phyloP scores from a whole-genome alignment of 352 stramenopile species.

The Globisporangium sylvaticum region DNA sequence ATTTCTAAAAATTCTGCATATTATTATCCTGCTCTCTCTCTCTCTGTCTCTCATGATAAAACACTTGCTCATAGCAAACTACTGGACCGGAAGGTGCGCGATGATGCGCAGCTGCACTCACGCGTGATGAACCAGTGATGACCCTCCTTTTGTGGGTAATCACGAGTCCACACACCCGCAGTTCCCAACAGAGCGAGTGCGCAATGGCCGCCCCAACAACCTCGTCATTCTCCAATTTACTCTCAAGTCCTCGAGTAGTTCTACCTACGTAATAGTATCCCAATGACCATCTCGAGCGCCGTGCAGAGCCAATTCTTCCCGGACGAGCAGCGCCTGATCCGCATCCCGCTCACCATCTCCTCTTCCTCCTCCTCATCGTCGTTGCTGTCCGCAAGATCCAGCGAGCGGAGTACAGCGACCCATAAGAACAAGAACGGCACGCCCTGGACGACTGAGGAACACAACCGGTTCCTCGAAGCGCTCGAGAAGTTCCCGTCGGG shows the following conservation, averaged over 20 bases:
- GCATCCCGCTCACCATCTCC: not conserved
- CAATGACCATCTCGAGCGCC: slow-evolving; percentile 7
- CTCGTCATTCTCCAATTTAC: not conserved
- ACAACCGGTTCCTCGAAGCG: slow-evolving; percentile 33
- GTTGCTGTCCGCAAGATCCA: not conserved
- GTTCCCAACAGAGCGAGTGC: not conserved
- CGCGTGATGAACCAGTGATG: not conserved
- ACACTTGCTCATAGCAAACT: not conserved
- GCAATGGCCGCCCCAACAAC: not conserved
- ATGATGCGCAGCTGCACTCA: not conserved
- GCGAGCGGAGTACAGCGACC: not conserved
- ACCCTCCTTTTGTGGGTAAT: not conserved
- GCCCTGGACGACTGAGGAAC: slow-evolving; percentile 34
- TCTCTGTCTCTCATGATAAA: too few species aligned
- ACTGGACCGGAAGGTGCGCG: not conserved
- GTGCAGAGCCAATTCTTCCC: slow-evolving; percentile 13
- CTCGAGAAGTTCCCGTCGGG: slow-evolving; percentile 27
- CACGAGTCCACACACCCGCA: not conserved
- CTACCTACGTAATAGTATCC: not conserved
- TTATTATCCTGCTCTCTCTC: too few species aligned
- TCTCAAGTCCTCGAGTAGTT: not conserved
- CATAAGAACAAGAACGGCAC: slow-evolving; percentile 19
- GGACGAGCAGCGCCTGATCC: slow-evolving; percentile 9
- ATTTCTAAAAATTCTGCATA: too few species aligned
- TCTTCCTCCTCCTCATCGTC: not conserved